Evolutionary conservation across 2,329 filamentous ascomycete species (phyloP).

Genomic region (Trichoderma koningii): DNA sequence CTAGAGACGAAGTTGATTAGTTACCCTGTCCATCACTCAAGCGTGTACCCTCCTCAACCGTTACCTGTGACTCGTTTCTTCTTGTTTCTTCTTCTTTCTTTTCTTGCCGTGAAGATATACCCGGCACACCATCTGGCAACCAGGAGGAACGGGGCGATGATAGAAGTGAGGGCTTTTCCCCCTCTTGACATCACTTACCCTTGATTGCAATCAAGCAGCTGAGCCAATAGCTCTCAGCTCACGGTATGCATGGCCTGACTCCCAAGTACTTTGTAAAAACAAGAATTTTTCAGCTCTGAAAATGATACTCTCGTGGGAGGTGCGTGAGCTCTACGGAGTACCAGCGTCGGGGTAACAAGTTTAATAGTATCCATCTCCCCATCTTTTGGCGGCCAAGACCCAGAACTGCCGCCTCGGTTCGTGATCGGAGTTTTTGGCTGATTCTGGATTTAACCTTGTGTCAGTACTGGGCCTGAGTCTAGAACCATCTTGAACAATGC

Average conservation of each 20-base stretch:
- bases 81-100: neutral
- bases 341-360: constrained; percentile 14
- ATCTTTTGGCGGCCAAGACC: neutral
- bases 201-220: neutral
- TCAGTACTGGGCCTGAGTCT: constrained; percentile 11
- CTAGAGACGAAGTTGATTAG: constrained; percentile 13
- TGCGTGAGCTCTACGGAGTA: constrained; percentile 18
- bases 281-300: neutral
- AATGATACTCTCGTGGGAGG: neutral
- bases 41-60: neutral
- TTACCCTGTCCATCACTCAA: neutral
- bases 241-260: constrained; percentile 12
- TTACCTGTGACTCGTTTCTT: neutral
- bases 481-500: constrained; percentile 8
- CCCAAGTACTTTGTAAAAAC: constrained; percentile 4
- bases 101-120: neutral
- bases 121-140: neutral
- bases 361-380: constrained; percentile 13
- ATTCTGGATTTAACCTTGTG: constrained; percentile 18
- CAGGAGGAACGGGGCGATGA: neutral
- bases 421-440: constrained; percentile 15
- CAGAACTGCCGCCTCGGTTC: constrained; percentile 6
- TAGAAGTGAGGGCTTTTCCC: neutral
- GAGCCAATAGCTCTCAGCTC: neutral
- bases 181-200: constrained; percentile 5